phyloP scores from a whole-genome alignment of 2,329 filamentous ascomycete genomes.

The Aspergillus ustus region DNA sequence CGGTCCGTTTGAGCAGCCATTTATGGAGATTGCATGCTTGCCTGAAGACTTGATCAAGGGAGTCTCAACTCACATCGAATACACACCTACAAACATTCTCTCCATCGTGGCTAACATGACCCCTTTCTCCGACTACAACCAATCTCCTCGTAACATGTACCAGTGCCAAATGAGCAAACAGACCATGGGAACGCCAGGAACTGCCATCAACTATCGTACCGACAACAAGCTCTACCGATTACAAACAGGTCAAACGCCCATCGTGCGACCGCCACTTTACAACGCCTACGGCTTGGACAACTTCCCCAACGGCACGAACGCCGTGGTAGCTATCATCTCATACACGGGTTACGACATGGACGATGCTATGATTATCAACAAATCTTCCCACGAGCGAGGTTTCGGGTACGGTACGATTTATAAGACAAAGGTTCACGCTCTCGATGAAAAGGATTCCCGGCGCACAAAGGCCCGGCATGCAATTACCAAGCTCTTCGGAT shows the following conservation, averaged over 20 bases:
- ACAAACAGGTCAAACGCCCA: slow-evolving; percentile 93
- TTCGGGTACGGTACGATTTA: slow-evolving; percentile 97
- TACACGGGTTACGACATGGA: slow-evolving; percentile 99
- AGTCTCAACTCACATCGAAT: slow-evolving; percentile 90
- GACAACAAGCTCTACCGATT: slow-evolving; percentile 97
- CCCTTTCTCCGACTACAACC: slow-evolving; percentile 98
- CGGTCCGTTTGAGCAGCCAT: slow-evolving; percentile 93
- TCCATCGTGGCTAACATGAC: slow-evolving; percentile 99
- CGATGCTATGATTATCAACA: slow-evolving; percentile 99
- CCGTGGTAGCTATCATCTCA: slow-evolving; percentile 94
- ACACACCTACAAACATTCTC: slow-evolving; percentile 92
- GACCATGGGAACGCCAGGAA: slow-evolving; percentile 95
- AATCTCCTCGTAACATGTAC: slow-evolving; percentile 99
- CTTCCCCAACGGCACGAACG: slow-evolving; percentile 95
- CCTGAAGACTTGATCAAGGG: slow-evolving; percentile 85
- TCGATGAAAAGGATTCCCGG: slow-evolving; percentile 76
- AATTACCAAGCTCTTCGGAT: slow-evolving; percentile 85
- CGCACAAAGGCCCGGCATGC: slow-evolving; percentile 68
- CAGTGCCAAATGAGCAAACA: slow-evolving; percentile 99
- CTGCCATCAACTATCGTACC: slow-evolving; percentile 81
- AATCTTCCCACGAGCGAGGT: slow-evolving; percentile 91
- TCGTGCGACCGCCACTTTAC: slow-evolving; percentile 89
- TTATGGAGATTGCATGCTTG: slow-evolving; percentile 96
- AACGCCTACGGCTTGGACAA: slow-evolving; percentile 97
- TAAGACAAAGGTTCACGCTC: slow-evolving; percentile 90